Conservation (phyloP, 1,284 basidiomycete species). For the Fomes fomentarius region DNA sequence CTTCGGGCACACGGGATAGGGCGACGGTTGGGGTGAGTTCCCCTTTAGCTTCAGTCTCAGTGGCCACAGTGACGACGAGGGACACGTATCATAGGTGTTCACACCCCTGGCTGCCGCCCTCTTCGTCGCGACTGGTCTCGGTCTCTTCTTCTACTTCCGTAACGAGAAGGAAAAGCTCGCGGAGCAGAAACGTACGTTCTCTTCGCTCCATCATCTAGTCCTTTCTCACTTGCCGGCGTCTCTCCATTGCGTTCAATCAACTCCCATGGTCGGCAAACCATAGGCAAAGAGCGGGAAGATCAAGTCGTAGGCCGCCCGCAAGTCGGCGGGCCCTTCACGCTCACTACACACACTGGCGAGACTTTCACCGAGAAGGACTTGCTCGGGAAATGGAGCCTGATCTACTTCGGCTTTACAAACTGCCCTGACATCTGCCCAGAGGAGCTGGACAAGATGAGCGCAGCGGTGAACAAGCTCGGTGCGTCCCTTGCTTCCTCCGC, state of each 20-base stretch:
- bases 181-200: constrained; percentile 49
- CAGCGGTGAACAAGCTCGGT: constrained; percentile 80
- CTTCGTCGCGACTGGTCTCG: constrained; percentile 83
- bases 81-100: constrained; percentile 69
- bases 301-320: constrained; percentile 69
- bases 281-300: constrained; percentile 69
- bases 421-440: constrained; percentile 99
- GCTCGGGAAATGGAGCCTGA: constrained; percentile 84
- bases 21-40: constrained; percentile 45
- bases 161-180: constrained; percentile 83
- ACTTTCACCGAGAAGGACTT: constrained; percentile 86
- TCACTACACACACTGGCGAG: constrained; percentile 70
- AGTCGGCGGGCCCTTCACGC: constrained; percentile 89
- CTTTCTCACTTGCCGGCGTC: background rate
- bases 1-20: constrained; percentile 40
- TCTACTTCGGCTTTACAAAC: constrained; percentile 98
- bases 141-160: constrained; percentile 88
- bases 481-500: constrained; percentile 31
- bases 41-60: background rate
- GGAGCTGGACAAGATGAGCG: constrained; percentile 95
- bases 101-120: constrained; percentile 83
- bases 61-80: background rate
- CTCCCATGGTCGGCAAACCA: background rate
- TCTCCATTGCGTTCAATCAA: background rate
- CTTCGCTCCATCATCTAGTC: background rate